Conservation (phyloP, 164 flowering plant genomes). For the Vitis riparia region DNA sequence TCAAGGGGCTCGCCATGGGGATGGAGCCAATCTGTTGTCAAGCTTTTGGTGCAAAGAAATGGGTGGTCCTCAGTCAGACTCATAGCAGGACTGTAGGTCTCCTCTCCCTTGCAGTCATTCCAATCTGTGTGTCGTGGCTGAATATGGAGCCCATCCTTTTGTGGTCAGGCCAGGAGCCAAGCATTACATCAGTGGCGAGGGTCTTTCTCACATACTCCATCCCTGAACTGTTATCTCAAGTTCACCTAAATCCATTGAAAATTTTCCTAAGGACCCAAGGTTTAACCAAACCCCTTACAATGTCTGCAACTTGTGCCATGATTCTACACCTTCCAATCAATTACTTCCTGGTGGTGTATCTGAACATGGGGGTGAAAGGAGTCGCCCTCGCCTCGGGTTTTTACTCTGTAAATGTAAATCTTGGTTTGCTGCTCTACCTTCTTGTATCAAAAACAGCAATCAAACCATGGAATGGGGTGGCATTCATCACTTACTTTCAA, state of each 20-base stretch:
- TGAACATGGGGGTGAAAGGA: slow-evolving; percentile 39
- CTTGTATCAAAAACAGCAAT: slow-evolving; percentile 20
- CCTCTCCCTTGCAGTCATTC: slow-evolving; percentile 23
- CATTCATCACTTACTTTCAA: slow-evolving; percentile 6
- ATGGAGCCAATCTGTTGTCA: slow-evolving; percentile 44
- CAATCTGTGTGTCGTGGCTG: slow-evolving; percentile 38
- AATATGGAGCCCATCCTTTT: slow-evolving; percentile 34
- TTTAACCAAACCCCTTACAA: slow-evolving; percentile 34
- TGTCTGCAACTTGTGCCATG: slow-evolving; percentile 24
- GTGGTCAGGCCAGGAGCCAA: slow-evolving; percentile 35
- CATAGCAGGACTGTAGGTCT: slow-evolving; percentile 23
- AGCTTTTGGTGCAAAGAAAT: slow-evolving; percentile 35
- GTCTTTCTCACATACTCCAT: slow-evolving; percentile 29
- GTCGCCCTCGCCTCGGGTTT: slow-evolving; percentile 43
- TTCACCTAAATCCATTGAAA: slow-evolving; percentile 36
- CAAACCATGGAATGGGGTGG: slow-evolving; percentile 33
- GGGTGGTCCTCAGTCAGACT: slow-evolving; percentile 20
- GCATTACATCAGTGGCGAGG: slow-evolving; percentile 28
- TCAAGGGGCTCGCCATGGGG: slow-evolving; percentile 40
- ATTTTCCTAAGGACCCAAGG: slow-evolving; percentile 43
- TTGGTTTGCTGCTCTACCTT: slow-evolving; percentile 30
- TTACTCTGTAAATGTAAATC: slow-evolving; percentile 23
- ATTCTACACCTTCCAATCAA: slow-evolving; percentile 47
- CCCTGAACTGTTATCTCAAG: slow-evolving; percentile 43
- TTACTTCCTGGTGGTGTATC: slow-evolving; percentile 30